Conservation (phyloP, 306 rosid species). For the Prosopis cineraria region DNA sequence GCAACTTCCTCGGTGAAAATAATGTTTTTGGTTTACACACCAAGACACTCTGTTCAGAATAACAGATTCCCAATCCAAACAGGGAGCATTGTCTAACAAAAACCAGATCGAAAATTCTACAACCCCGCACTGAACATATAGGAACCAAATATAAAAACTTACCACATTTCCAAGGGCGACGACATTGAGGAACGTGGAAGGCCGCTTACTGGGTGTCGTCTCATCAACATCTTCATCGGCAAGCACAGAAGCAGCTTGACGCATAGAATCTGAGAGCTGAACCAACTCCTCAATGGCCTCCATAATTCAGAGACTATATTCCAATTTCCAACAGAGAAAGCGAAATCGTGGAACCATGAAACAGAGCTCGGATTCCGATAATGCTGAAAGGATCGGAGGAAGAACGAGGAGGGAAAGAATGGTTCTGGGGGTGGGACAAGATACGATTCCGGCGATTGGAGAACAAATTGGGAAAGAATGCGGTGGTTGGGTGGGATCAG, state of each 20-base stretch:
- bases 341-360: background rate
- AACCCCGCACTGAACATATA: background rate
- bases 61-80: background rate
- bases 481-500: background rate
- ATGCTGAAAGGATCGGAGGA: background rate
- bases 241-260: conserved; percentile 79
- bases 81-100: background rate
- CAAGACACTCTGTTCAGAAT: background rate
- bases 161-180: conserved; percentile 94
- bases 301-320: conserved; percentile 41
- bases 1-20: background rate
- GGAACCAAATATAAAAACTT: conserved; percentile 36
- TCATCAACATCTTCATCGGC: conserved; percentile 92
- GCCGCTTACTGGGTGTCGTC: conserved; percentile 54
- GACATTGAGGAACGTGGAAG: conserved; percentile 81
- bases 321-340: background rate
- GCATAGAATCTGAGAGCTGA: conserved; percentile 90
- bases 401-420: background rate
- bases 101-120: conserved; percentile 10
- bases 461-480: background rate
- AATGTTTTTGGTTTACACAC: background rate
- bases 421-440: conserved; percentile 17
- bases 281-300: conserved; percentile 87
- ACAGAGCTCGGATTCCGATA: background rate
- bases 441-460: background rate